Conservation (phyloP, 164 flowering plant genomes). For the Hamamelis virginiana region DNA sequence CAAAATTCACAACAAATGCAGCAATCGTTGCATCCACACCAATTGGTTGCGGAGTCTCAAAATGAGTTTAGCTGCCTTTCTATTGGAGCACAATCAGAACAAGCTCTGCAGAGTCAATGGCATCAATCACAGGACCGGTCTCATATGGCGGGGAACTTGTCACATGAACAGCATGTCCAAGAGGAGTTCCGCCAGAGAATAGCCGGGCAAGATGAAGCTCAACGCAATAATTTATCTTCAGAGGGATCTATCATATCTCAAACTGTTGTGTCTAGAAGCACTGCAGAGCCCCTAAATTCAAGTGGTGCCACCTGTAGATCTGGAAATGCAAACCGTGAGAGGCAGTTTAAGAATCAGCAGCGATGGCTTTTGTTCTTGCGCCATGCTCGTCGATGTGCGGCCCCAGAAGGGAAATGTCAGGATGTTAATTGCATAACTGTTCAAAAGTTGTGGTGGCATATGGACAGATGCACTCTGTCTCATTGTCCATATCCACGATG, state of each 20-base stretch:
- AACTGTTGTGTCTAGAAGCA: conserved; percentile 32
- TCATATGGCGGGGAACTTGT: conserved; percentile 30
- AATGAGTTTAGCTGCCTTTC: conserved; percentile 43
- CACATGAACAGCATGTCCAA: conserved; percentile 61
- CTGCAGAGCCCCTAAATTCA: conserved; percentile 28
- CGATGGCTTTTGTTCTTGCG: conserved; percentile 73
- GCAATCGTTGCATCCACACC: conserved; percentile 48
- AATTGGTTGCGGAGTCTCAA: conserved; percentile 45
- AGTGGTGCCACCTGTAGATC: conserved; percentile 31
- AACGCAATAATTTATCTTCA: conserved; percentile 55
- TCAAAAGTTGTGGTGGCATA: conserved; percentile 65
- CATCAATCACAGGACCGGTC: conserved; percentile 45
- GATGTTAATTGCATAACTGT: conserved; percentile 46
- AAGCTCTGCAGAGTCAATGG: conserved; percentile 52
- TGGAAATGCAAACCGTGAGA: conserved; percentile 35
- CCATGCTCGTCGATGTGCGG: conserved; percentile 82
- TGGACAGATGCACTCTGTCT: conserved; percentile 40
- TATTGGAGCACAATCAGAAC: conserved; percentile 50
- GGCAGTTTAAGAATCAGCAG: conserved; percentile 45
- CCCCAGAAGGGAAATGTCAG: conserved; percentile 74
- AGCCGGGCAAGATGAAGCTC: conserved; percentile 69
- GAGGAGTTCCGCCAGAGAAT: conserved; percentile 66
- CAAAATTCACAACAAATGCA: conserved; percentile 60
- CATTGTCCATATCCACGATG: conserved; percentile 70
- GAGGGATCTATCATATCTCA: conserved; percentile 50